Evolutionary conservation across 2,329 filamentous ascomycete genomes (phyloP), one percentile per base, ranked within the genome.

Genomic region (Trichoderma atroviride): DNA sequence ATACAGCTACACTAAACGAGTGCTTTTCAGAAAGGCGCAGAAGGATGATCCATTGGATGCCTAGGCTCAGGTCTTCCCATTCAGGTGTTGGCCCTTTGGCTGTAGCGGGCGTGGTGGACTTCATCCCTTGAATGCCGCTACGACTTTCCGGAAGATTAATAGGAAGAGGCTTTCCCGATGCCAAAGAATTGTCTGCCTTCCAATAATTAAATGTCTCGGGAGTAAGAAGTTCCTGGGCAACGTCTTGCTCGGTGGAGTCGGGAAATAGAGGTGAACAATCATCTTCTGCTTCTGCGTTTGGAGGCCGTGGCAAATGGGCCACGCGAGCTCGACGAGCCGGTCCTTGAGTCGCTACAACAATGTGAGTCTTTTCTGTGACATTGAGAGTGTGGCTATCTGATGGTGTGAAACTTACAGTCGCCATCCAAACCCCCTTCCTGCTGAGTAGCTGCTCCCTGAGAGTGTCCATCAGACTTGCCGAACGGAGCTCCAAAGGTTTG

Each of bases 11-110:
- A 14, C 24, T 27, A 56, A 68, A 68, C 3, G 58, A 24, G 7
- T 31, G 35, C 33, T 53, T 40, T 22, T 68, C 58, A n/a, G 33
- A 55, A 16, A 68, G 65, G 13, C 43, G 43, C 4, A 60, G 19
- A 19, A 68, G 10, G 14, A 68, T 60, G n/a, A 61, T 31, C 65
- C 65, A 68, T 14, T 43, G 65, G 4, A 68, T 24, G 7, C 65
- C 65, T 11, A 55, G 13, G 22, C 47, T 53, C 16, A 68, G 65
- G 5, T 68, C 56, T 27, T 68, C 53, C 65, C 65, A 68, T 35
- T 16, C 16, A 11, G 52, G 14, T 0, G 5, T 19, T 6, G n/a
- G 6, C 11, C 50, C 35, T 9, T 52, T n/a, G n/a, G 64, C 10
- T 10, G n/a, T 16, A 52, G 29, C 13, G 7, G 5, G 5, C 7